Evolutionary conservation across 2,329 filamentous ascomycete species (phyloP).

Genomic region (Tolypocladium amazonense): DNA sequence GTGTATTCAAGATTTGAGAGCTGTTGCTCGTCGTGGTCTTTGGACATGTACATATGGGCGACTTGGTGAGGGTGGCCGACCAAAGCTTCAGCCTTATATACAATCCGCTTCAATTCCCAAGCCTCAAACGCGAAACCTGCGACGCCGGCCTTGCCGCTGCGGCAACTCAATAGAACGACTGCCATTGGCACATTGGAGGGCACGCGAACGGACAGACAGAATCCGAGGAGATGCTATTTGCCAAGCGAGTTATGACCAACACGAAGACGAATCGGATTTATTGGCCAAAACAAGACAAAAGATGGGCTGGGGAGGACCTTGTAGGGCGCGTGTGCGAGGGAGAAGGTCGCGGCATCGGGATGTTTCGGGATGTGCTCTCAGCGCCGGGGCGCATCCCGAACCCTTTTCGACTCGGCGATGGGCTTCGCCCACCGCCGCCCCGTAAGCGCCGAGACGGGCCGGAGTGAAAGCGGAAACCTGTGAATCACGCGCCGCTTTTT

Average conservation of each 20-base stretch:
- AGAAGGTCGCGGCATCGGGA: not conserved
- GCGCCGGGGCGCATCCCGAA: not conserved
- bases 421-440: not conserved
- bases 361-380: not conserved
- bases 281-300: not conserved
- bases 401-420: not conserved
- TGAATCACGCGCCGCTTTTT: not conserved
- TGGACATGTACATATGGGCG: not conserved
- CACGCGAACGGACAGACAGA: not conserved
- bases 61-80: not conserved
- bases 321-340: not conserved
- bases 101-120: not conserved
- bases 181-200: not conserved
- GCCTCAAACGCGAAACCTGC: not conserved
- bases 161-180: not conserved
- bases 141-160: not conserved
- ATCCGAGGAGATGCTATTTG: not conserved
- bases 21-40: not conserved
- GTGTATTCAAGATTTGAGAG: not conserved
- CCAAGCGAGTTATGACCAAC: not conserved
- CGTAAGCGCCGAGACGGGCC: not conserved
- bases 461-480: not conserved
- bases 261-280: not conserved
- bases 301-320: not conserved
- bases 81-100: not conserved